Evolutionary conservation across 768 basidiomycete species (phyloP).

Genomic region (Naganishia antarctica): DNA sequence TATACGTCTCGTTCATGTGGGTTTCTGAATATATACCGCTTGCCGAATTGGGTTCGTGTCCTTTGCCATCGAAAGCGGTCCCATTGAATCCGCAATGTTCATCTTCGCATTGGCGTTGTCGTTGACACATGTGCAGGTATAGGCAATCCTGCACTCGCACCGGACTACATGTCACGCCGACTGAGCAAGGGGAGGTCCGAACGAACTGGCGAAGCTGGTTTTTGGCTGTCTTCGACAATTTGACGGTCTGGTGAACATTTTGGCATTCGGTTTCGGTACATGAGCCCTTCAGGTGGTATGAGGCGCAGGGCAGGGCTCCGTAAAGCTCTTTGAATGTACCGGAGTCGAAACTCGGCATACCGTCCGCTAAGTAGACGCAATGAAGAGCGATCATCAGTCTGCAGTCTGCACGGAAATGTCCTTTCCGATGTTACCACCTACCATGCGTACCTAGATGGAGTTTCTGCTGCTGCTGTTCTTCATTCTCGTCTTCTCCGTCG

Average conservation of each 20-base stretch:
- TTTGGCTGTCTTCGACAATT: background rate
- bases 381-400: no score
- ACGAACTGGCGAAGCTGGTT: background rate
- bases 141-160: background rate
- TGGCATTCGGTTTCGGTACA: background rate
- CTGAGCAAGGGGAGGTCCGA: background rate
- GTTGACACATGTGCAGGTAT: background rate
- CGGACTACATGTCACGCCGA: background rate
- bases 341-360: background rate
- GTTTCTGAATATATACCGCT: constrained; percentile 9
- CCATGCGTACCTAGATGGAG: no score
- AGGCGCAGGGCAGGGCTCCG: background rate
- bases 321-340: background rate
- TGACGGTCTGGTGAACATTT: background rate
- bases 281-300: background rate
- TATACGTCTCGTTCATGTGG: background rate
- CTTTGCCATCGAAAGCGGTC: background rate
- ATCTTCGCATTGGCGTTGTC: background rate
- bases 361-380: background rate
- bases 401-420: no score
- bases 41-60: background rate
- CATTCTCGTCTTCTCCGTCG: background rate
- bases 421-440: no score
- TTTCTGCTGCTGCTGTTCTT: background rate
- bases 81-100: background rate